A percentile compares a stretch with the other conserved stretches of the same genome.
Conservation (phyloP, 2,329 filamentous ascomycete species). For the Exophiala calicioides region DNA sequence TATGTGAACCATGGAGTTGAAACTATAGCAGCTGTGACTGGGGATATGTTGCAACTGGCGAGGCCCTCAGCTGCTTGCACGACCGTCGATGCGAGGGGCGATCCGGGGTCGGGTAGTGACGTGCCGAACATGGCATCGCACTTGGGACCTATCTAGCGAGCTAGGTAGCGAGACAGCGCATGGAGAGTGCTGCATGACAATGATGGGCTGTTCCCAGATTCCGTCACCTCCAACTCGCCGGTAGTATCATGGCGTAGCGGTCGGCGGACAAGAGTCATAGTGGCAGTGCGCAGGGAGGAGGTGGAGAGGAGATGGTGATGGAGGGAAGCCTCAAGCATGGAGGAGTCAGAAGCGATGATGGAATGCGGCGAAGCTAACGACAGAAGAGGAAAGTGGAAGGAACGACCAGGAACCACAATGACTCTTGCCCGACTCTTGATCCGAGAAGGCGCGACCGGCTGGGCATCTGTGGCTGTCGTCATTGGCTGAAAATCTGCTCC, state of each 20-base stretch:
- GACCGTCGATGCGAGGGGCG: no score
- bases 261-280: conserved; percentile 5
- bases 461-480: background rate
- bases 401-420: no score
- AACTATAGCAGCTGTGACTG: background rate
- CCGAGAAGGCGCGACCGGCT: background rate
- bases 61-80: no score
- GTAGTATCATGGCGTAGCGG: background rate
- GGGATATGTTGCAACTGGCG: no score
- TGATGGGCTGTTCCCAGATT: background rate
- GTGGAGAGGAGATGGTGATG: conserved; percentile 4
- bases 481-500: background rate
- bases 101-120: no score
- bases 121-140: no score
- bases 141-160: no score
- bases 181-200: no score
- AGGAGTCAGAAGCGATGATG: background rate
- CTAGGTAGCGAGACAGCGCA: no score
- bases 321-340: conserved; percentile 1
- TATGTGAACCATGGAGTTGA: no score
- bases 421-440: no score
- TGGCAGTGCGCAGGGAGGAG: background rate
- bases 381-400: conserved; percentile 5
- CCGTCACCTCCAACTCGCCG: background rate
- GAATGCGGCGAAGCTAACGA: conserved; percentile 4